Conservation (phyloP, 371 early-diverging fungal species). For the Lichtheimia ornata region DNA sequence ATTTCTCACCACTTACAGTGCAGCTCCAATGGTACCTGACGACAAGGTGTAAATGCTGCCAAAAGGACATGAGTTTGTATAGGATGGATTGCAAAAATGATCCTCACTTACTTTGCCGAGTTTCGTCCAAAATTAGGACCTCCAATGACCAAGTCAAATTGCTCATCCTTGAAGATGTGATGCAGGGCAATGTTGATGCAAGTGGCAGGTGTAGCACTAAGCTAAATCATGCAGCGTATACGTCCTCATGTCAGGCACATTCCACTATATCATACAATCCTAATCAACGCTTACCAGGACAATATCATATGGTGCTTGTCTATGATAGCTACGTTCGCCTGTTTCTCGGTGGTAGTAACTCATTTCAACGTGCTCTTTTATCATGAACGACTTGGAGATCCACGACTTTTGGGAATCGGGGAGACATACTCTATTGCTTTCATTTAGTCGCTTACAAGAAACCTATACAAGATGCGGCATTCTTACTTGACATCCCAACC, state of each 20-base stretch:
- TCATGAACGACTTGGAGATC: constrained; percentile 51
- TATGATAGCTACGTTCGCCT: constrained; percentile 22
- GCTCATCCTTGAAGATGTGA: constrained; percentile 33
- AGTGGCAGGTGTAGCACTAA: constrained; percentile 46
- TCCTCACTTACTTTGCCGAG: constrained; percentile 30
- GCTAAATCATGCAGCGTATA: constrained; percentile 12
- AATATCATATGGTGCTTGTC: constrained; percentile 29
- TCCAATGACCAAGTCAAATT: constrained; percentile 46
- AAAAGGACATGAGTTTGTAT: neutral
- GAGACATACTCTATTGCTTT: constrained; percentile 31
- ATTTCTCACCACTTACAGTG: constrained; percentile 24
- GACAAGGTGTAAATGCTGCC: constrained; percentile 37
- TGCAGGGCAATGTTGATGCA: constrained; percentile 45
- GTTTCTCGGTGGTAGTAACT: constrained; percentile 37
- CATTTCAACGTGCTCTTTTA: constrained; percentile 39
- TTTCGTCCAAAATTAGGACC: constrained; percentile 51
- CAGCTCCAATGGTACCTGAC: constrained; percentile 51
- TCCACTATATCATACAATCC: too few species aligned
- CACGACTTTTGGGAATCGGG: constrained; percentile 51
- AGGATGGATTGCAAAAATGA: neutral
- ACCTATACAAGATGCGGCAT: neutral
- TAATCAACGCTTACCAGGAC: constrained; percentile 25
- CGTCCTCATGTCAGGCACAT: too few species aligned
- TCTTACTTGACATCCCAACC: constrained; percentile 48
- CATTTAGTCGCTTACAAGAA: neutral